Evolutionary conservation across 768 basidiomycete species (phyloP).

Genomic region (Dacryopinax spathularia): DNA sequence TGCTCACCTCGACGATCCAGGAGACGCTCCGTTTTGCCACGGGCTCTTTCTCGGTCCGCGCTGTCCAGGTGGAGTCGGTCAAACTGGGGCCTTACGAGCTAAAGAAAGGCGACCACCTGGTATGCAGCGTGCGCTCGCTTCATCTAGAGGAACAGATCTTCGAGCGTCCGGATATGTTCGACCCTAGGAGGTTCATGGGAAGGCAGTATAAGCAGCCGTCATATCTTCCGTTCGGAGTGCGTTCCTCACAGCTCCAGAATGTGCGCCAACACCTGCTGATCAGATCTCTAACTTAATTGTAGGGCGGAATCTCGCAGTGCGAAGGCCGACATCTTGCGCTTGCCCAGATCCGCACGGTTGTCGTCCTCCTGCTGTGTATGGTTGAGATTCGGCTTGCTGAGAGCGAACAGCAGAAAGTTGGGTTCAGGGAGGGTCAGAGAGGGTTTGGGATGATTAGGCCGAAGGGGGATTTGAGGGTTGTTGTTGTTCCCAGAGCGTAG

Average conservation of each 20-base stretch:
- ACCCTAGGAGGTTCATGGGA: neutral
- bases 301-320: neutral
- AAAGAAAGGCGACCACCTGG: constrained; percentile 13
- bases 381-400: neutral
- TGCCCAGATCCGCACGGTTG: neutral
- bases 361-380: neutral
- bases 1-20: constrained; percentile 17
- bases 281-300: no score
- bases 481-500: neutral
- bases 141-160: neutral
- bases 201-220: neutral
- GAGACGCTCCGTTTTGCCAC: constrained; percentile 16
- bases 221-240: neutral
- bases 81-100: constrained; percentile 12
- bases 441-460: neutral
- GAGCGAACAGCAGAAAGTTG: neutral
- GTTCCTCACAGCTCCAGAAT: neutral
- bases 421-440: neutral
- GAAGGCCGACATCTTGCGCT: neutral
- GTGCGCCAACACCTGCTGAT: no score
- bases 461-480: neutral
- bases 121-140: neutral
- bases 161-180: neutral
- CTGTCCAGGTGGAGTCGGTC: constrained; percentile 10
- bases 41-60: constrained; percentile 14